These are phyloP conservation scores for Wickerhamomyces hampshirensis DNA, from an alignment of 805 yeast species.

Conservation along the genomic window DNA sequence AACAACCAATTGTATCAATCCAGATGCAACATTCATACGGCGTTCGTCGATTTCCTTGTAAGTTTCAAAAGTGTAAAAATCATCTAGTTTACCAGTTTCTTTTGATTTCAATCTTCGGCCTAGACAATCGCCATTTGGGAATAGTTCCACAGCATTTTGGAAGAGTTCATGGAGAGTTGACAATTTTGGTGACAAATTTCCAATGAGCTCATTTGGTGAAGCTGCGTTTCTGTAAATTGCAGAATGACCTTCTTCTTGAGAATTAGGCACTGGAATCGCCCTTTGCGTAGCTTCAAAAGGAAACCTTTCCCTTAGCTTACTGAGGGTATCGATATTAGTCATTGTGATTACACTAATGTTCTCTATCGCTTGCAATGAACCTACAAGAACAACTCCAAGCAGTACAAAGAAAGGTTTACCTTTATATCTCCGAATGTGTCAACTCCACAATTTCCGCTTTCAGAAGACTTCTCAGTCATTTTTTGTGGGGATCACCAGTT, in stretches of 20 bases:
- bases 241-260: constrained; percentile 38
- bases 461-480: too few species aligned
- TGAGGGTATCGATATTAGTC: constrained; percentile 7
- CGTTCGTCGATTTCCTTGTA: constrained; percentile 33
- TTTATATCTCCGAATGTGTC: too few species aligned
- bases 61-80: constrained; percentile 36
- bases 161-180: constrained; percentile 37
- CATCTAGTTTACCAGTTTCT: constrained; percentile 28
- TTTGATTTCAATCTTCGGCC: constrained; percentile 29
- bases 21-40: constrained; percentile 41
- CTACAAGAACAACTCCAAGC: too few species aligned
- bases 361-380: too few species aligned
- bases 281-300: constrained; percentile 9
- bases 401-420: too few species aligned
- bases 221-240: constrained; percentile 37
- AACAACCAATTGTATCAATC: constrained; percentile 31
- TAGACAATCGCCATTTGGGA: constrained; percentile 31
- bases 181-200: constrained; percentile 13
- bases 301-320: constrained; percentile 10
- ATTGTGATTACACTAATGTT: too few species aligned
- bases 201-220: constrained; percentile 21
- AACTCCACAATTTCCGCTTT: too few species aligned
- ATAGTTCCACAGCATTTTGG: constrained; percentile 28
- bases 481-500: too few species aligned
- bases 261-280: constrained; percentile 30